Evolutionary conservation across 495 filamentous ascomycete species (phyloP).

Genomic region (Penicillium steckii): DNA sequence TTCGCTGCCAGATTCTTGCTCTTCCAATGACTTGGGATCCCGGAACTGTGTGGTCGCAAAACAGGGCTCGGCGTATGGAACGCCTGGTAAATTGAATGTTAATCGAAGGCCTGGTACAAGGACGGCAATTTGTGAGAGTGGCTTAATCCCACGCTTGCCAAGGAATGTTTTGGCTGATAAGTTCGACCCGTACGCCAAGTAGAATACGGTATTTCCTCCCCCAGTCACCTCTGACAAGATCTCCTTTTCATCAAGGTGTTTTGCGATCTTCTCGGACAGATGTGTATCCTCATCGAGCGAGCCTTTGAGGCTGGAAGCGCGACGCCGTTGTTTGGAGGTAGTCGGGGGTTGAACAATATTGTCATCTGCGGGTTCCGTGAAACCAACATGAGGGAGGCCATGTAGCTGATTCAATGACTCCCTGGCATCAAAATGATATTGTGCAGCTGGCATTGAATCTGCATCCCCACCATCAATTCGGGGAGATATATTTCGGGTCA

Average conservation of each 20-base stretch:
- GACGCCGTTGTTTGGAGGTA: conserved; percentile 20
- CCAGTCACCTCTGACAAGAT: not conserved
- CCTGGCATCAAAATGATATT: conserved; percentile 19
- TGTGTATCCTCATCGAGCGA: conserved; percentile 26
- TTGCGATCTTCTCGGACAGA: conserved; percentile 25
- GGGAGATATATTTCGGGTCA: conserved; percentile 1
- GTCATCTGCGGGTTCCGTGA: conserved; percentile 1
- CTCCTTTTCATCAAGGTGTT: conserved; percentile 10
- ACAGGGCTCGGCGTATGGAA: conserved; percentile 88
- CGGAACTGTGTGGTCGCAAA: conserved; percentile 78
- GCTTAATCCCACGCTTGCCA: conserved; percentile 71
- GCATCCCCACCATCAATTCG: conserved; percentile 3
- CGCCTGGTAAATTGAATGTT: conserved; percentile 79
- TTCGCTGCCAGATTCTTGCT: conserved; percentile 7
- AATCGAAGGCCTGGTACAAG: conserved; percentile 72
- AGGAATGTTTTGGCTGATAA: conserved; percentile 73
- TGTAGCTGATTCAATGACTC: conserved; percentile 15
- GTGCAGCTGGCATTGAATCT: not conserved
- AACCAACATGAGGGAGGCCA: conserved; percentile 1
- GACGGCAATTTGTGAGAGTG: conserved; percentile 75
- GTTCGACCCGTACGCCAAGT: conserved; percentile 96
- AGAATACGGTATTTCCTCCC: conserved; percentile 62
- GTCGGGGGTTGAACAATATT: conserved; percentile 10
- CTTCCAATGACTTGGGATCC: conserved; percentile 30
- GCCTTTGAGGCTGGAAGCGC: conserved; percentile 13